These are phyloP conservation scores for Vicia sativa DNA, from an alignment of 306 rosid genomes.

Conservation along the genomic window DNA sequence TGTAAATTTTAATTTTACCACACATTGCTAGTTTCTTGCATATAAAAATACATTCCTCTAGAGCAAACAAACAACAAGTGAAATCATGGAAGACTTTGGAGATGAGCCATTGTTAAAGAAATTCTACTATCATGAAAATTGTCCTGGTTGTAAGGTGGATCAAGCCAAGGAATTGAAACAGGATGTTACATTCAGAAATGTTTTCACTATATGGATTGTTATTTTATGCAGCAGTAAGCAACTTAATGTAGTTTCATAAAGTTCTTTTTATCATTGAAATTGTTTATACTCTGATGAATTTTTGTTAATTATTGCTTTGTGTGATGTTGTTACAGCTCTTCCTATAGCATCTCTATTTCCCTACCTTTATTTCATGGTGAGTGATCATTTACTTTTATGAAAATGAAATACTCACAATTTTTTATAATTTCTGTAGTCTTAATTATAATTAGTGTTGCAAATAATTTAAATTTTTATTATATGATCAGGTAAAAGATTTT, in stretches of 20 bases:
- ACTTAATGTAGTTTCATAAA: not conserved
- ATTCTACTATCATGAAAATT: constrained; percentile 50
- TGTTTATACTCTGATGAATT: not conserved
- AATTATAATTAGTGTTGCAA: not conserved
- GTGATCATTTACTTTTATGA: not conserved
- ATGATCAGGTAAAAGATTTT: constrained; percentile 67
- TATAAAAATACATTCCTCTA: no score
- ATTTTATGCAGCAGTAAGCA: constrained; percentile 60
- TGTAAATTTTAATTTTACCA: no score
- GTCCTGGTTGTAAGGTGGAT: constrained; percentile 85
- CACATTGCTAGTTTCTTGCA: no score
- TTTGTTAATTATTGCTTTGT: not conserved
- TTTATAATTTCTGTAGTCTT: no score
- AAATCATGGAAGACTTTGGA: no score
- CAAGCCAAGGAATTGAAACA: constrained; percentile 43
- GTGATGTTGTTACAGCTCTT: constrained; percentile 32
- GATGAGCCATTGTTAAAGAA: constrained; percentile 51
- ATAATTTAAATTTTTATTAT: constrained; percentile 1
- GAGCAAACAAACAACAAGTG: no score
- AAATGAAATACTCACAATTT: no score
- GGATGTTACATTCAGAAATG: constrained; percentile 53
- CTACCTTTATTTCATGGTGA: constrained; percentile 46
- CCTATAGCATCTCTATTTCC: constrained; percentile 47
- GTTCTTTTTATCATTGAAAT: not conserved
- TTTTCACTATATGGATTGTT: constrained; percentile 49